These are phyloP conservation scores for Trebouxia sp. DNA, from an alignment of 139 green algal genomes.

Conservation along the genomic window DNA sequence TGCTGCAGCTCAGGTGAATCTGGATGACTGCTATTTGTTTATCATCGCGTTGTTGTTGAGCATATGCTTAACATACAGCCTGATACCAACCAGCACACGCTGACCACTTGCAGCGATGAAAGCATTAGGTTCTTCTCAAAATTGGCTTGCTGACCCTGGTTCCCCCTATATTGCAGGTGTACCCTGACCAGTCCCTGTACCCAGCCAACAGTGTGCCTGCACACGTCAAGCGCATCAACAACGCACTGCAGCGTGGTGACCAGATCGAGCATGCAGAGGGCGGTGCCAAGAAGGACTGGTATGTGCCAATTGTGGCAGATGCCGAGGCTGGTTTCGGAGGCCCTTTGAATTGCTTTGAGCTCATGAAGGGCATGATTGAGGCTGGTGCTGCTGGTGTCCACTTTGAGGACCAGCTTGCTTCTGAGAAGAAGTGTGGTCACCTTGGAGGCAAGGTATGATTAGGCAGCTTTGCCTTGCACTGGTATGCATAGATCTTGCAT, in stretches of 20 bases:
- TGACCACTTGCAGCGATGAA: background rate
- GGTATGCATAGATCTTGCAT: background rate
- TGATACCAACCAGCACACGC: background rate
- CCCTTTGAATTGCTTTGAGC: slow-evolving; percentile 85
- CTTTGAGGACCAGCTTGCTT: slow-evolving; percentile 79
- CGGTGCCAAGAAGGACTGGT: slow-evolving; percentile 62
- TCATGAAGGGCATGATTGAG: slow-evolving; percentile 77
- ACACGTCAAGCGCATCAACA: slow-evolving; percentile 77
- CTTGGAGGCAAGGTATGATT: slow-evolving; percentile 70
- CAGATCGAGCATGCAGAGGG: slow-evolving; percentile 74
- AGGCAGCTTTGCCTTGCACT: background rate
- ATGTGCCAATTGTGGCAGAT: slow-evolving; percentile 86
- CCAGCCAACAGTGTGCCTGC: slow-evolving; percentile 74
- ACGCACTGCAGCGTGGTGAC: slow-evolving; percentile 38
- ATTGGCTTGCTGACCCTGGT: background rate
- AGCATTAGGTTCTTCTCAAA: background rate
- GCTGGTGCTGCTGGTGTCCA: slow-evolving; percentile 76
- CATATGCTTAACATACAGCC: background rate
- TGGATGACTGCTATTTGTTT: no score
- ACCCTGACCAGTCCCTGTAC: slow-evolving; percentile 86
- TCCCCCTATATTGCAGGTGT: slow-evolving; percentile 48
- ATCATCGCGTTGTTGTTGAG: no score
- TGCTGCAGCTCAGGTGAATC: slow-evolving; percentile 44
- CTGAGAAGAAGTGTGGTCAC: slow-evolving; percentile 79
- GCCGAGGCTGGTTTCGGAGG: slow-evolving; percentile 88